A percentile compares a stretch with the other conserved stretches of the same genome.
These are phyloP conservation scores for Debaryomyces nepalensis DNA, from an alignment of 1,139 yeast species.

Conservation along the genomic window DNA sequence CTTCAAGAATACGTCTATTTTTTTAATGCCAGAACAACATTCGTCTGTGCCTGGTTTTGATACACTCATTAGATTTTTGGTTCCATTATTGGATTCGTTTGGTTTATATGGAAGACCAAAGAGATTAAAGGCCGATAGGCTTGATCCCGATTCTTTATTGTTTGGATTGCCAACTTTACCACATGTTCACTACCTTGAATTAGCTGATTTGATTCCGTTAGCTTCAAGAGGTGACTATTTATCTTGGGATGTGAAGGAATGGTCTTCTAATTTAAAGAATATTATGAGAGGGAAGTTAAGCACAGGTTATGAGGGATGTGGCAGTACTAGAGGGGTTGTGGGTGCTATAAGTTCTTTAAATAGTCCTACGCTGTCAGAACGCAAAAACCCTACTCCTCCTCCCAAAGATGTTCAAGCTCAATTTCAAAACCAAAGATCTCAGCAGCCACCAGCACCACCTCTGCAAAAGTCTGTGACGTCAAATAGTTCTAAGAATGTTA, in stretches of 20 bases:
- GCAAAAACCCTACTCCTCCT: constrained; percentile 13
- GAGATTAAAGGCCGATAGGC: constrained; percentile 84
- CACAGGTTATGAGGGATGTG: constrained; percentile 85
- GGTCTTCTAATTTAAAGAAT: constrained; percentile 69
- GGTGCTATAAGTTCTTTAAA: constrained; percentile 60
- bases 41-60: constrained; percentile 94
- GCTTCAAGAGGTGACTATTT: constrained; percentile 28
- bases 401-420: constrained; percentile 14
- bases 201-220: constrained; percentile 34
- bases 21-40: constrained; percentile 94
- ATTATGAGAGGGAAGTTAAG: constrained; percentile 66
- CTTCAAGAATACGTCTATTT: constrained; percentile 78
- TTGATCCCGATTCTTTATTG: constrained; percentile 74
- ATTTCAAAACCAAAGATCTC: constrained; percentile 2
- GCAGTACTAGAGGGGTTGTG: constrained; percentile 62
- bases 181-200: constrained; percentile 73
- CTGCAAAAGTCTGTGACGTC: constrained; percentile 5
- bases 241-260: constrained; percentile 68
- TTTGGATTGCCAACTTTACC: constrained; percentile 95
- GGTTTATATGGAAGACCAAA: constrained; percentile 90
- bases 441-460: constrained; percentile 6
- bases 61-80: constrained; percentile 82
- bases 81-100: constrained; percentile 86
- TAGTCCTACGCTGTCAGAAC: constrained; percentile 25
- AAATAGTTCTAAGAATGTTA: constrained; percentile 17